phyloP scores from a whole-genome alignment of 2,329 filamentous ascomycete genomes.

The Samsoniella hepiali region DNA sequence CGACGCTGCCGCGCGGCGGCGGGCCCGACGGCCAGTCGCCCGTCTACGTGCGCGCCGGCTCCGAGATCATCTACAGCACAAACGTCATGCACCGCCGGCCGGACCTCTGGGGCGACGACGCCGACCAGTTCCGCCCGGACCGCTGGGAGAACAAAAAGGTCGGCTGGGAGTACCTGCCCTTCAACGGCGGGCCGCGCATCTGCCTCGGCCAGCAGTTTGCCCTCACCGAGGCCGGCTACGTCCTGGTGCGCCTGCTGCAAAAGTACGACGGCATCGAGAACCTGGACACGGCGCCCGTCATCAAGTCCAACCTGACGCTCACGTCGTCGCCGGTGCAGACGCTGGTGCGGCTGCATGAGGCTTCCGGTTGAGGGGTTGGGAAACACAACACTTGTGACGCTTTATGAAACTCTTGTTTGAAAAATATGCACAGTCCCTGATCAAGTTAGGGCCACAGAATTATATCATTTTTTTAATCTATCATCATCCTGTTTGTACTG shows the following conservation, averaged over 20 bases:
- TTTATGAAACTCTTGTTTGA: neutral
- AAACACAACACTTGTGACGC: neutral
- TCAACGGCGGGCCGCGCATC: conserved; percentile 43
- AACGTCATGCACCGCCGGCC: conserved; percentile 33
- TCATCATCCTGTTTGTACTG: neutral
- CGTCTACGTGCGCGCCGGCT: conserved; percentile 23
- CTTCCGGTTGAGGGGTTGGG: neutral
- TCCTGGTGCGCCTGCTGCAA: conserved; percentile 65
- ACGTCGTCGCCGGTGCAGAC: conserved; percentile 6
- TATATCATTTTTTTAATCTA: neutral
- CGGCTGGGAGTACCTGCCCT: conserved; percentile 35
- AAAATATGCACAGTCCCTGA: neutral
- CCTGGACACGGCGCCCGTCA: neutral
- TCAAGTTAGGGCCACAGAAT: neutral
- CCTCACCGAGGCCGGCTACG: conserved; percentile 66
- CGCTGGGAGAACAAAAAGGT: conserved; percentile 33
- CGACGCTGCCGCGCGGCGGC: conserved; percentile 36
- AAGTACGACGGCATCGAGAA: conserved; percentile 26
- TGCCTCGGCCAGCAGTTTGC: conserved; percentile 73
- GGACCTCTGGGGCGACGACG: conserved; percentile 36
- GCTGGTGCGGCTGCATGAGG: conserved; percentile 11
- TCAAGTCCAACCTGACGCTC: conserved; percentile 3
- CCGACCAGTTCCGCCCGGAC: conserved; percentile 35
- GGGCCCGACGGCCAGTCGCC: conserved; percentile 32
- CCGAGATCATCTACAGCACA: conserved; percentile 31